Conservation (phyloP, 2,329 filamentous ascomycete genomes). For the Chrysoporthe puriensis region DNA sequence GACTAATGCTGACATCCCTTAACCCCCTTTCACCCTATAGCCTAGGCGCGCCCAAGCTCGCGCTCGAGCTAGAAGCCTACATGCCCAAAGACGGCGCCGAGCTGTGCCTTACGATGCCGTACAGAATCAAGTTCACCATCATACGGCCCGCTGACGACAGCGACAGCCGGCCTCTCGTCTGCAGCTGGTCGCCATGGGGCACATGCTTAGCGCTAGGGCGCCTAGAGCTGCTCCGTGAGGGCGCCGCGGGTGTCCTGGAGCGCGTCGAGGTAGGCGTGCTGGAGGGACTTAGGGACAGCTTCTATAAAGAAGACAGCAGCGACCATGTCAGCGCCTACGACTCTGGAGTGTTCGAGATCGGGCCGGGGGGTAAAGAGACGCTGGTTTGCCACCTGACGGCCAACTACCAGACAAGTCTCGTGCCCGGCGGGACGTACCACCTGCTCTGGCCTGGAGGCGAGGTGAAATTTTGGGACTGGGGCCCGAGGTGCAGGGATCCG, state of each 20-base stretch:
- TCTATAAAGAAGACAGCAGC: neutral
- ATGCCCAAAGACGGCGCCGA: neutral
- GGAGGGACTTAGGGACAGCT: neutral
- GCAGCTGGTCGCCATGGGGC: neutral
- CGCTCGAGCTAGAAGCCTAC: neutral
- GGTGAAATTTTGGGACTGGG: neutral
- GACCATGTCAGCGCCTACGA: neutral
- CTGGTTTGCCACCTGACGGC: neutral
- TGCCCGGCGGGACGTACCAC: neutral
- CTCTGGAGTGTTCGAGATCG: neutral
- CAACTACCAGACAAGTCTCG: neutral
- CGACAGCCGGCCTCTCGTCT: neutral
- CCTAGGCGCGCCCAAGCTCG: neutral
- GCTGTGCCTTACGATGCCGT: neutral
- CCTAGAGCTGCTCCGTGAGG: neutral
- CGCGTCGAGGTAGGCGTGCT: neutral
- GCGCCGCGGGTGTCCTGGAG: neutral
- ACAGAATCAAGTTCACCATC: neutral
- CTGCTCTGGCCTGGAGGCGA: neutral
- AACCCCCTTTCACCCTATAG: neutral
- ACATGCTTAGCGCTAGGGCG: neutral
- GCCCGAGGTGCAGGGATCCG: neutral
- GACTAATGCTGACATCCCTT: neutral
- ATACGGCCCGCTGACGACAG: neutral
- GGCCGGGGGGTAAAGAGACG: neutral